Evolutionary conservation across 176 grass and related monocot genomes (phyloP), one percentile per base, ranked within the genome.

Genomic region (Cymbopogon citratus): DNA sequence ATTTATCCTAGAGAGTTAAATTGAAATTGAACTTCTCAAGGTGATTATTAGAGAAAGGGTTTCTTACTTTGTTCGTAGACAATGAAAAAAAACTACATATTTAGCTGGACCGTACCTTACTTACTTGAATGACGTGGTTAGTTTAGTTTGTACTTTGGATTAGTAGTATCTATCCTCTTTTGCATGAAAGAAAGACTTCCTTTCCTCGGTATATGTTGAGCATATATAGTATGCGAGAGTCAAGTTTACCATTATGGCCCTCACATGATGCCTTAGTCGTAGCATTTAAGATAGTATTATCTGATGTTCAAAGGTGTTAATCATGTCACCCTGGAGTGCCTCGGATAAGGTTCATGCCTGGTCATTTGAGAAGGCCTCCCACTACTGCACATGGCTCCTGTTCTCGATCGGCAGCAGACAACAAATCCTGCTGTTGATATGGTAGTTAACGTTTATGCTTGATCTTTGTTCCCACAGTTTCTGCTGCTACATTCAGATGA

Each of bases 381-480:
- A 23, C 78, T 24, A 8, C 57, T 33, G 75, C 90, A 89, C 90
- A 92, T 92, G 91, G 87, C 71, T 73, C 80, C n/a, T 91, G 73
- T 87, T 89, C 64, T 78, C 60, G 71, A 78, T 77, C 43, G 43
- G 70, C 43, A 77, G 76, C 77, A 81, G 87, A 89, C 91, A 92
- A 45, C 77, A 89, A 78, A 92, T 92, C 90, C 77, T 87, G 80
- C 63, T 86, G 80, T 73, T 75, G 80, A 92, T 87, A 89, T 41
- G 80, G 84, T 57, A 46, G 66, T 73, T 81, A 81, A 77, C 81
- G 16, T 83, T 27, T 79, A 81, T 68, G 84, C 73, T 87, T 73
- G 84, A 87, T 81, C 87, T 74, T 84, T 59, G 35, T 75, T 69
- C 33, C 80, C 76, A 84, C 72, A 45, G 66, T 68, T 87, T 49